phyloP scores from a whole-genome alignment of 441 rosid genomes.

The Melastoma candidum region DNA sequence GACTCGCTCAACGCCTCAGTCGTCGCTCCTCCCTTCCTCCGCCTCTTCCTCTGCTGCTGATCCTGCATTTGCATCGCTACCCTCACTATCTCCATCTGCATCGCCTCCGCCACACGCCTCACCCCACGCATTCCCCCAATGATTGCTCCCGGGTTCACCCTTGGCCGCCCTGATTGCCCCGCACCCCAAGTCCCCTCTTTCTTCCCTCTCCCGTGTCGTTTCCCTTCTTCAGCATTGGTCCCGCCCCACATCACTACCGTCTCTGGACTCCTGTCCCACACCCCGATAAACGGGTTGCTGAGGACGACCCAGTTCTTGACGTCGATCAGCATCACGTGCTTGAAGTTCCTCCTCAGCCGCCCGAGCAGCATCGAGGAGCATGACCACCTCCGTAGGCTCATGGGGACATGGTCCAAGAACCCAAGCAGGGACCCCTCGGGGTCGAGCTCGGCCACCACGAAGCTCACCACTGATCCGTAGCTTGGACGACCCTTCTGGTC shows the following conservation, averaged over 20 bases:
- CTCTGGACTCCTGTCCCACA: slow-evolving; percentile 48
- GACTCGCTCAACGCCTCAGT: slow-evolving; percentile 34
- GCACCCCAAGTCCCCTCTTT: slow-evolving; percentile 32
- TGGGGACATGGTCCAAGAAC: slow-evolving; percentile 56
- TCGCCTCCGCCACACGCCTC: slow-evolving; percentile 46
- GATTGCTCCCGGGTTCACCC: slow-evolving; percentile 44
- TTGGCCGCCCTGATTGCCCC: slow-evolving; percentile 10
- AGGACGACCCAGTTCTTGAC: slow-evolving; percentile 37
- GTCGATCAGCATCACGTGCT: slow-evolving; percentile 63
- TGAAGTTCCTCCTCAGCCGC: slow-evolving; percentile 63
- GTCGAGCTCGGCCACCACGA: slow-evolving; percentile 71
- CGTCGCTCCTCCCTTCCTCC: too few species aligned
- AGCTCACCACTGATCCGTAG: slow-evolving; percentile 82
- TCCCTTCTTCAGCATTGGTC: slow-evolving; percentile 2
- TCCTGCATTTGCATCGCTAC: slow-evolving; percentile 45
- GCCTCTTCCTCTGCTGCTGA: slow-evolving; percentile 24
- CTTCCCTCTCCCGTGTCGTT: slow-evolving; percentile 7
- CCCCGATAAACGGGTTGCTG: slow-evolving; percentile 62
- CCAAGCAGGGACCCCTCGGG: slow-evolving; percentile 83
- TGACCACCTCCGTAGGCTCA: slow-evolving; percentile 75
- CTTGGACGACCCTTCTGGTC: slow-evolving; percentile 28
- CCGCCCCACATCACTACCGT: slow-evolving; percentile 31
- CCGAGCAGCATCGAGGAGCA: slow-evolving; percentile 88
- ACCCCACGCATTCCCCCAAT: slow-evolving; percentile 78
- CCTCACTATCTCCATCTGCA: slow-evolving; percentile 70